Conservation (phyloP, 768 basidiomycete genomes). For the Tephrocybe sp. region DNA sequence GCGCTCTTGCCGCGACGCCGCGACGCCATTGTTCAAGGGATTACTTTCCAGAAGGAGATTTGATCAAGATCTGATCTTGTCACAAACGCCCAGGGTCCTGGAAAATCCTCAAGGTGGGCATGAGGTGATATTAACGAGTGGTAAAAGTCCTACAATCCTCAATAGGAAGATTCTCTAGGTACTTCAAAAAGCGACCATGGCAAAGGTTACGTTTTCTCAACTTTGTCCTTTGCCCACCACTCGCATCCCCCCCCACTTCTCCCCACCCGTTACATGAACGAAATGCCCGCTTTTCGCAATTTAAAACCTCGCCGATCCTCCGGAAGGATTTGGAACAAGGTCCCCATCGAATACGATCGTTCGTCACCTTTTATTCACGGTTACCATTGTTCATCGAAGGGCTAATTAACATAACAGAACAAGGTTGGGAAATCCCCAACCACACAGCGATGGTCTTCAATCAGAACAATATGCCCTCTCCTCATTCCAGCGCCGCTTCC, state of each 20-base stretch:
- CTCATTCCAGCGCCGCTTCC: conserved; percentile 12
- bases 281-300: conserved; percentile 32
- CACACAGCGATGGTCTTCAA: not conserved
- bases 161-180: conserved; percentile 19
- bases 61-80: conserved; percentile 21
- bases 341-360: conserved; percentile 25
- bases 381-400: not conserved
- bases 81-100: conserved; percentile 12
- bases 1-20: no score
- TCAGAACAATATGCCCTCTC: conserved; percentile 7
- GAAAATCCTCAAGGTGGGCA: conserved; percentile 25
- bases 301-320: conserved; percentile 22
- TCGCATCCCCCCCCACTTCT: not conserved
- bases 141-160: conserved; percentile 22
- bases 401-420: conserved; percentile 11
- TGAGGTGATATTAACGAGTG: conserved; percentile 31
- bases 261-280: not conserved
- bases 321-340: conserved; percentile 20
- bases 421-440: conserved; percentile 20
- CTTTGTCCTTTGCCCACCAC: conserved; percentile 4
- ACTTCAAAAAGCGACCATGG: conserved; percentile 23
- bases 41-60: conserved; percentile 1
- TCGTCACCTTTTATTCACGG: conserved; percentile 9
- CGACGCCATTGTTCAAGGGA: no score
- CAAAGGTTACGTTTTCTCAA: not conserved